Conservation (phyloP, 768 basidiomycete genomes). For the Lentinula detonsa region DNA sequence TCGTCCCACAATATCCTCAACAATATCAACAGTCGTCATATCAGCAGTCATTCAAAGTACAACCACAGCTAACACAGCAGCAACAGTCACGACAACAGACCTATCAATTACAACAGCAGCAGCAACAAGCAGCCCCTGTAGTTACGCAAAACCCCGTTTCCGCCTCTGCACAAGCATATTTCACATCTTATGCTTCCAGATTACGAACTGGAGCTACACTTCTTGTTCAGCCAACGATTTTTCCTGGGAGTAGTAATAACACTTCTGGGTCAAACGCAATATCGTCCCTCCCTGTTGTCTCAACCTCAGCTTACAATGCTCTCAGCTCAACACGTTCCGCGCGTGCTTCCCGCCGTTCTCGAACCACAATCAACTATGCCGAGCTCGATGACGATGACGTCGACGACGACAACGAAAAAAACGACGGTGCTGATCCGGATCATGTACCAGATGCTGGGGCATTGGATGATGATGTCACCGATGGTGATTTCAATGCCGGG, state of each 20-base stretch:
- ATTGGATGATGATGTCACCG: neutral
- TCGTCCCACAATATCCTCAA: neutral
- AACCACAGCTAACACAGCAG: neutral
- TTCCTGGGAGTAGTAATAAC: conserved; percentile 13
- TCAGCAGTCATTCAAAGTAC: too few species aligned
- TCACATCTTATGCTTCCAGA: conserved; percentile 85
- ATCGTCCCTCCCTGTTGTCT: conserved; percentile 19
- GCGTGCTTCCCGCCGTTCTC: conserved; percentile 51
- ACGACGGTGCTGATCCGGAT: conserved; percentile 84
- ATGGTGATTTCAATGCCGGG: conserved; percentile 25
- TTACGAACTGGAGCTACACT: conserved; percentile 85
- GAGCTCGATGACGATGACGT: conserved; percentile 66
- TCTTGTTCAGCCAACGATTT: conserved; percentile 81
- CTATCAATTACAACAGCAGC: neutral
- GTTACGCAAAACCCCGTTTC: conserved; percentile 34
- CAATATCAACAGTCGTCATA: neutral
- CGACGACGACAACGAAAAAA: conserved; percentile 80
- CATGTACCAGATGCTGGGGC: conserved; percentile 55
- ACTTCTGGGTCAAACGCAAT: conserved; percentile 11
- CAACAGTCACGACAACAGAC: neutral
- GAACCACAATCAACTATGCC: conserved; percentile 75
- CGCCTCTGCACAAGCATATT: conserved; percentile 60
- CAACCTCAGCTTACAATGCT: conserved; percentile 26
- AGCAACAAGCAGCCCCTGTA: neutral
- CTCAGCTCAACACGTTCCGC: conserved; percentile 10